These are phyloP conservation scores for Myriosclerotinia curreyana DNA, from an alignment of 2,329 filamentous ascomycete species.

Conservation along the genomic window DNA sequence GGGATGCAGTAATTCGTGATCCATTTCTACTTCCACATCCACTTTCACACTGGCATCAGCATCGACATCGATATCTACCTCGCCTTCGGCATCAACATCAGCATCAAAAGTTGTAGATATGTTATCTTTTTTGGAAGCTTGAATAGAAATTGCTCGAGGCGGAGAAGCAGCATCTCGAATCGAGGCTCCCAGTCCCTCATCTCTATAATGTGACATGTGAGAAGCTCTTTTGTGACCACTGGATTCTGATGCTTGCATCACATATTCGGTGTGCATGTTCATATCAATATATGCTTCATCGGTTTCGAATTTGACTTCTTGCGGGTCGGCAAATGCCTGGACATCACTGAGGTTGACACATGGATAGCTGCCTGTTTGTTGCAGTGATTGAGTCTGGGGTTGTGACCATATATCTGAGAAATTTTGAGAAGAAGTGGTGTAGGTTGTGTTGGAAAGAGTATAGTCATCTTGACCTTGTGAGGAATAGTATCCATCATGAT, in stretches of 20 bases:
- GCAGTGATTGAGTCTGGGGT: not conserved
- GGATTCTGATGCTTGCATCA: constrained; percentile 4
- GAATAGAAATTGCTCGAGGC: constrained; percentile 7
- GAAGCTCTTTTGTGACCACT: not conserved
- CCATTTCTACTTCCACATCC: constrained; percentile 5
- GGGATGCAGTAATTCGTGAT: not conserved
- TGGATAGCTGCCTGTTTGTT: constrained; percentile 12
- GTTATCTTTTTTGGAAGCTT: constrained; percentile 22
- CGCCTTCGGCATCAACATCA: constrained; percentile 25
- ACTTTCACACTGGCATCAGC: not conserved
- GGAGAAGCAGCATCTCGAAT: constrained; percentile 32
- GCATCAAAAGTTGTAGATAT: constrained; percentile 23
- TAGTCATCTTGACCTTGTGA: constrained; percentile 26
- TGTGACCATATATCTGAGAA: constrained; percentile 20
- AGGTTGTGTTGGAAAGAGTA: constrained; percentile 6
- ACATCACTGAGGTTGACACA: constrained; percentile 36
- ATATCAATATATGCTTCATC: constrained; percentile 29
- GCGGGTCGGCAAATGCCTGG: constrained; percentile 32
- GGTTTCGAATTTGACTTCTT: constrained; percentile 27
- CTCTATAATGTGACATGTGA: constrained; percentile 21
- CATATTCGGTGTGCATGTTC: constrained; percentile 21
- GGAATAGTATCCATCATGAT: constrained; percentile 26
- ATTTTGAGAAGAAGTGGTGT: constrained; percentile 22
- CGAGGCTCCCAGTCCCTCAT: constrained; percentile 34
- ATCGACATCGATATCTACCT: constrained; percentile 25